phyloP scores from a whole-genome alignment of 805 yeast species.

The Starmerella geochares region DNA sequence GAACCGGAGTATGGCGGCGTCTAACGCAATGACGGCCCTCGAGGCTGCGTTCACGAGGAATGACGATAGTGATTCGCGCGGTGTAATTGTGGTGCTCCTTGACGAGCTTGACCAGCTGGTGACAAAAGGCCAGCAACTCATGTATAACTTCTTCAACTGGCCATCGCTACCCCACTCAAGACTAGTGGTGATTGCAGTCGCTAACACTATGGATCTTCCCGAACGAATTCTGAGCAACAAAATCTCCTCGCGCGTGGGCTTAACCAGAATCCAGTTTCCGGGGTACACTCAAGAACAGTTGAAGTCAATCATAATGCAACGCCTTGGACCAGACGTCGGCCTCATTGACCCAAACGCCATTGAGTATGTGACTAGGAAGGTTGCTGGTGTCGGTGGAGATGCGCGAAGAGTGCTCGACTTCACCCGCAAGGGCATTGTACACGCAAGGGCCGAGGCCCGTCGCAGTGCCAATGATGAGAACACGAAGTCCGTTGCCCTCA shows the following conservation, averaged over 20 bases:
- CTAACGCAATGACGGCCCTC: conserved; percentile 54
- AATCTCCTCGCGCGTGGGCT: conserved; percentile 81
- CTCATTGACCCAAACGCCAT: conserved; percentile 43
- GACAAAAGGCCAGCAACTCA: conserved; percentile 62
- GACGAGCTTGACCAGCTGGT: conserved; percentile 93
- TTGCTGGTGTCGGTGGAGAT: conserved; percentile 94
- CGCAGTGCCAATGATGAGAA: conserved; percentile 12
- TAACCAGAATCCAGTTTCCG: conserved; percentile 73
- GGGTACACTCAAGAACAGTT: conserved; percentile 80
- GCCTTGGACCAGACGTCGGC: conserved; percentile 42
- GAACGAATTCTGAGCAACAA: conserved; percentile 80
- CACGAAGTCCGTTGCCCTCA: conserved; percentile 32
- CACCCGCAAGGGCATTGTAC: conserved; percentile 78
- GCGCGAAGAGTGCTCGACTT: conserved; percentile 86
- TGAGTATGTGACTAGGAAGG: conserved; percentile 84
- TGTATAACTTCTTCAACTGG: conserved; percentile 97
- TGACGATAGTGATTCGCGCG: conserved; percentile 24
- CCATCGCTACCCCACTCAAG: conserved; percentile 74
- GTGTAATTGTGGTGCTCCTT: conserved; percentile 64
- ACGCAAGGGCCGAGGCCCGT: conserved; percentile 29
- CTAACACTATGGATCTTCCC: conserved; percentile 95
- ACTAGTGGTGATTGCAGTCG: conserved; percentile 81
- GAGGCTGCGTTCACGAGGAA: conserved; percentile 54
- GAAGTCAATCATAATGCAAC: conserved; percentile 57
- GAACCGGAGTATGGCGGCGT: conserved; percentile 47